phyloP scores from a whole-genome alignment of 2,329 filamentous ascomycete genomes.

The Fusarium sp. region DNA sequence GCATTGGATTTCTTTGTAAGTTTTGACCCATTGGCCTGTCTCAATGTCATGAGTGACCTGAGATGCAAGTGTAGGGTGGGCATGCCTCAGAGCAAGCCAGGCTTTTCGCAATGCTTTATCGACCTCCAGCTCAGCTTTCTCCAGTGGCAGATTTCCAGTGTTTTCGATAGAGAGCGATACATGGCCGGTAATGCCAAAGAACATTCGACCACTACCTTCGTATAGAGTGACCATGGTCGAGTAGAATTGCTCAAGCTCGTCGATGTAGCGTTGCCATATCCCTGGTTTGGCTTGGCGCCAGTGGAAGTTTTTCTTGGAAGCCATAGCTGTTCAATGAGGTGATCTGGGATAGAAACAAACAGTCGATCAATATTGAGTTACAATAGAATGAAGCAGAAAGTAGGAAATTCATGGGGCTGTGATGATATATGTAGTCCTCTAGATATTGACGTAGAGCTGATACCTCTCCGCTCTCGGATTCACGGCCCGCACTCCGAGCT shows the following conservation, averaged over 20 bases:
- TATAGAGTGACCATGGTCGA: slow-evolving; percentile 53
- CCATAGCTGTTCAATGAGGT: background rate
- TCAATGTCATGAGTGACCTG: slow-evolving; percentile 38
- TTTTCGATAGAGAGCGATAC: slow-evolving; percentile 49
- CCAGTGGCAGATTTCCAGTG: background rate
- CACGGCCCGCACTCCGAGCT: background rate
- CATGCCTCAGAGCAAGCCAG: slow-evolving; percentile 53
- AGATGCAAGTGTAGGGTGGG: slow-evolving; percentile 54
- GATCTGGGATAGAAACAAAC: background rate
- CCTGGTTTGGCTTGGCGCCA: slow-evolving; percentile 50
- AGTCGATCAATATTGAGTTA: too few relatives aligned
- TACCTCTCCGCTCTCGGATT: background rate
- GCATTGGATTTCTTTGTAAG: slow-evolving; percentile 24
- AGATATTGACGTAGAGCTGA: background rate
- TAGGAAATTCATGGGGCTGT: too few relatives aligned
- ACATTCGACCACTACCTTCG: slow-evolving; percentile 55
- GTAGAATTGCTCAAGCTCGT: slow-evolving; percentile 60
- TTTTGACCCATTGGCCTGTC: slow-evolving; percentile 48
- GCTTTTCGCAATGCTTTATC: slow-evolving; percentile 52
- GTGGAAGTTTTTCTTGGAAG: background rate
- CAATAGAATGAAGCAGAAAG: too few relatives aligned
- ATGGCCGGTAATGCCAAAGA: slow-evolving; percentile 59
- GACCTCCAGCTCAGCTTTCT: slow-evolving; percentile 33
- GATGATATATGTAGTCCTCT: background rate
- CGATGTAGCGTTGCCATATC: slow-evolving; percentile 54